These are phyloP conservation scores for Arabidopsis arenosa DNA, from an alignment of 345 rosid species.

Conservation along the genomic window DNA sequence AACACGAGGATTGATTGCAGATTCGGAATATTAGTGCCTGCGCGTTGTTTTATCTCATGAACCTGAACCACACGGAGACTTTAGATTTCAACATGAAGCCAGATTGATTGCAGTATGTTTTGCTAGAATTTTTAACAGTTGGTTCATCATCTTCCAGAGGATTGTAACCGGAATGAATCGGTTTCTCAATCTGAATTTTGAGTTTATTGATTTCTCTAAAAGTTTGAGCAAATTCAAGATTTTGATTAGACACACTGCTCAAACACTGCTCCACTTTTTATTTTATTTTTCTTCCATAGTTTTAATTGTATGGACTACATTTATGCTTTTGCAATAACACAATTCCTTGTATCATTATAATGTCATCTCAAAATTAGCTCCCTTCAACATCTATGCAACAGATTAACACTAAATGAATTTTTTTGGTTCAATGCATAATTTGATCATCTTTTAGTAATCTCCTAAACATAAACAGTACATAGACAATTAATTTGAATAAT, in stretches of 20 bases:
- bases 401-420: not conserved
- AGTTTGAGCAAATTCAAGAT: constrained; percentile 35
- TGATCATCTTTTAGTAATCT: not conserved
- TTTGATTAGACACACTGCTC: constrained; percentile 10
- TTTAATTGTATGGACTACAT: not conserved
- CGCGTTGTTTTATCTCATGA: not conserved
- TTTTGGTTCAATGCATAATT: not conserved
- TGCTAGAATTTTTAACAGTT: constrained; percentile 20
- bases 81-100: not conserved
- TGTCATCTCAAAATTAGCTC: not conserved
- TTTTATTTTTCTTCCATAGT: not conserved
- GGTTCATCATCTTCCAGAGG: constrained; percentile 3
- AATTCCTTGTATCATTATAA: not conserved
- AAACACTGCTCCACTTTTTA: not conserved
- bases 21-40: not conserved
- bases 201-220: constrained; percentile 9
- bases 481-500: no score
- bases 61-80: constrained; percentile 1
- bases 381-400: not conserved
- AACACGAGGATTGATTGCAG: constrained; percentile 67
- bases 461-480: not conserved
- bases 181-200: not conserved
- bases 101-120: not conserved
- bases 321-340: constrained; percentile 24
- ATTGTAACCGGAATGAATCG: constrained; percentile 17